These are phyloP conservation scores for Pisolithus thermaeus DNA, from an alignment of 1,284 basidiomycete genomes.

Conservation along the genomic window DNA sequence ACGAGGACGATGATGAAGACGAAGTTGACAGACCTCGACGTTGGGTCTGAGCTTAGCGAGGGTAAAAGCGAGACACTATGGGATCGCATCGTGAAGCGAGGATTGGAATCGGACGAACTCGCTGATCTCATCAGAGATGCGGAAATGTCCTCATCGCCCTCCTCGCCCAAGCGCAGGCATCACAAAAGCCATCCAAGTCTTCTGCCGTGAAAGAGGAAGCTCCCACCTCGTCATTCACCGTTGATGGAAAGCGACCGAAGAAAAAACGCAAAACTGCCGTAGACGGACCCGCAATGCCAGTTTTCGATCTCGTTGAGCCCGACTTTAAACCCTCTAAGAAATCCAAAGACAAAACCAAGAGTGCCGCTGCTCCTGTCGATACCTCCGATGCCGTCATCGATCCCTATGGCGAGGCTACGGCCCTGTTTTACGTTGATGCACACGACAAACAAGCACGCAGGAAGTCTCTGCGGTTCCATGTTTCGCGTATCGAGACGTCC, in stretches of 20 bases:
- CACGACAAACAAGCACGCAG: conserved; percentile 78
- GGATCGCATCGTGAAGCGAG: conserved; percentile 22
- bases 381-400: conserved; percentile 34
- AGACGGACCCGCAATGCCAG: conserved; percentile 27
- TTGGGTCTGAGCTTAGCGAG: conserved; percentile 5
- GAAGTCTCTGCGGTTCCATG: conserved; percentile 82
- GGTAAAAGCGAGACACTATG: conserved; percentile 19
- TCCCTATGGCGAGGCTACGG: conserved; percentile 70
- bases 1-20: conserved; percentile 37
- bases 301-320: conserved; percentile 73
- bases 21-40: conserved; percentile 25
- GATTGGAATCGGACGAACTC: conserved; percentile 51
- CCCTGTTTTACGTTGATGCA: conserved; percentile 66
- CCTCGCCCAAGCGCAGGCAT: conserved; percentile 9
- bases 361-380: not conserved
- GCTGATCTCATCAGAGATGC: conserved; percentile 52
- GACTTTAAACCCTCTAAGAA: conserved; percentile 40
- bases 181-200: conserved; percentile 22
- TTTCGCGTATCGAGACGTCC: conserved; percentile 73
- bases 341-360: conserved; percentile 8
- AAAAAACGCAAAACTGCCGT: conserved; percentile 38
- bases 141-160: conserved; percentile 15
- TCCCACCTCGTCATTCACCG: not conserved
- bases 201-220: conserved; percentile 1
- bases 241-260: conserved; percentile 20